Base-by-base conservation (phyloP, 352 stramenopile species). In the Phytophthora melonis region DNA sequence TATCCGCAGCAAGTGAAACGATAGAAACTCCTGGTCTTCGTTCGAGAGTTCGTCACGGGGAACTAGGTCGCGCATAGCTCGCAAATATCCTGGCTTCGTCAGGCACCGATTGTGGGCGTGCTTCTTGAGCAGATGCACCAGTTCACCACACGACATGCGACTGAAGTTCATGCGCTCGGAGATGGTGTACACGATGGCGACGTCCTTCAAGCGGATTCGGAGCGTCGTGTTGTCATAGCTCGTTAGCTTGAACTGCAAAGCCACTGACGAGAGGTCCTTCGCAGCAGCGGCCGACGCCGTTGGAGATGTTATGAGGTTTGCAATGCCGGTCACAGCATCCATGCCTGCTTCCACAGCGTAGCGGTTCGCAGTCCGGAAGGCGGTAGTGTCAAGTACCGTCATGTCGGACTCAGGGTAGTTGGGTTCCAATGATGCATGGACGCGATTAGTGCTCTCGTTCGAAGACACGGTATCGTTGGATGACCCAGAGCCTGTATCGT, bases 11-110 rank as follows among this genome's bases (percentile, higher is more conserved):
- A 97, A 73, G 47, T 97, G 90, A 55, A 95, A 97, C 18, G 88
- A 95, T 32, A 97, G 62, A 34, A 97, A 95, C 60, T 97, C 90
- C 58, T 97, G 90, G 45, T 97, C 90, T 66, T 97, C 90, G 56
- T 93, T 95, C 8, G 86, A 89, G 13, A 97, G 70, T 43, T 80
- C 74, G 43, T 91, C 87, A 32, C 83, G 82, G 4, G 90, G 88
- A 0, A 95, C 90, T 3, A 95, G 74, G 36, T 92, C 79, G 6
- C 90, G 87, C 84, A 97, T 93, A 0, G 82, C 83, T n/a, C 82
- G 81, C 41, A 97, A 72, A 68, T 89, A 97, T 0, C 87, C 90
- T 16, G 79, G 68, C 47, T 95, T 95, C 0, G 88, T 93, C 34
- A 97, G 57, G 4, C 77, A 88, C 13, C 87, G 79, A n/a, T 86